Percentiles rank a stretch among this genome's conserved stretches.
Conservation (phyloP, 768 basidiomycete species). For the Wakefieldia striispora region DNA sequence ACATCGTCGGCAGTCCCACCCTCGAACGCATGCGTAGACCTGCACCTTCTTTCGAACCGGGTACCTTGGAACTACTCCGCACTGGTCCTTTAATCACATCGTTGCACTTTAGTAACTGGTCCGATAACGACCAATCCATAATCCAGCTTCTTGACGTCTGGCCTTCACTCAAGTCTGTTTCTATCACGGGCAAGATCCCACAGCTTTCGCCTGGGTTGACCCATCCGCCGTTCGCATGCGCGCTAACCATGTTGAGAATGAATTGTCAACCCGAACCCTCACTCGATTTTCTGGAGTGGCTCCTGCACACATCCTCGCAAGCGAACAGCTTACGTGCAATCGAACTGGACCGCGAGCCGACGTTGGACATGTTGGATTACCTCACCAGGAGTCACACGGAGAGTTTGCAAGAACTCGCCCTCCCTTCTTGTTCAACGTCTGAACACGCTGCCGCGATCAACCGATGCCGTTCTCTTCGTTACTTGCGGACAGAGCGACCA, state of each 20-base stretch:
- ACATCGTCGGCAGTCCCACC: constrained; percentile 48
- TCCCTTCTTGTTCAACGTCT: constrained; percentile 52
- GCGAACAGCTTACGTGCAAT: constrained; percentile 47
- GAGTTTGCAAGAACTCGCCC: constrained; percentile 51
- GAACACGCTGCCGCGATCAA: constrained; percentile 47
- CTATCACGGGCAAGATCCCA: constrained; percentile 58
- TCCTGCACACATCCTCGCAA: constrained; percentile 54
- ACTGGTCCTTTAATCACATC: constrained; percentile 51
- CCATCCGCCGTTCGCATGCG: constrained; percentile 41
- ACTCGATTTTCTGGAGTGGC: constrained; percentile 65
- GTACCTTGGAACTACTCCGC: constrained; percentile 50
- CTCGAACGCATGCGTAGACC: constrained; percentile 46
- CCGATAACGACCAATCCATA: constrained; percentile 55
- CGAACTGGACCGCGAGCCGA: constrained; percentile 61
- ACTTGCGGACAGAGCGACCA: constrained; percentile 56
- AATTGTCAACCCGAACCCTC: constrained; percentile 66
- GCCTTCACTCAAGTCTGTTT: constrained; percentile 54
- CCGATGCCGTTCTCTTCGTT: constrained; percentile 49
- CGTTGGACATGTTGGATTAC: constrained; percentile 51
- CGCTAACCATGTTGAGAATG: constrained; percentile 54
- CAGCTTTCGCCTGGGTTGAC: constrained; percentile 41
- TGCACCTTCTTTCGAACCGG: constrained; percentile 54
- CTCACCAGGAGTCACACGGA: constrained; percentile 49
- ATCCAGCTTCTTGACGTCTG: constrained; percentile 64
- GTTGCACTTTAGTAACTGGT: constrained; percentile 71